Percentiles rank a stretch among this genome's conserved stretches.
Evolutionary conservation across 495 filamentous ascomycete genomes (phyloP).

Genomic region (Pseudoneurospora amorphoporcata): DNA sequence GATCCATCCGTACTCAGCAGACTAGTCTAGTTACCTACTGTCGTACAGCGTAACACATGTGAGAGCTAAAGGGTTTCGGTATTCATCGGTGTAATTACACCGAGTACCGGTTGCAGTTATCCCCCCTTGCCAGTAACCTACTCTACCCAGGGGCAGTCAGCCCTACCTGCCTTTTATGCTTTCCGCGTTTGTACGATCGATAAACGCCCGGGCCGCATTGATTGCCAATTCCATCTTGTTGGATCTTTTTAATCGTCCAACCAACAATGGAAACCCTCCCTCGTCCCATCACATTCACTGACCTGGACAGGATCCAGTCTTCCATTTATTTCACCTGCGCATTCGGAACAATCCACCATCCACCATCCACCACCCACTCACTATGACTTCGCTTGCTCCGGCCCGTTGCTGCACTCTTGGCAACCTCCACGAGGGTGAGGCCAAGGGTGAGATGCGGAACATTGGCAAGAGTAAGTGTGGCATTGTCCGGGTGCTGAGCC

Average conservation of each 20-base stretch:
- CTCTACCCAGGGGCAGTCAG: not conserved
- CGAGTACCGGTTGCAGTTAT: not conserved
- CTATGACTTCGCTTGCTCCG: not conserved
- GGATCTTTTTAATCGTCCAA: too few species aligned
- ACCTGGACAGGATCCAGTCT: not conserved
- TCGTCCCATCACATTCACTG: not conserved
- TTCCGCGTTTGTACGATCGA: not conserved
- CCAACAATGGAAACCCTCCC: too few species aligned
- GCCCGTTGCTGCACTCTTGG: not conserved
- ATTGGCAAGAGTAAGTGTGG: not conserved
- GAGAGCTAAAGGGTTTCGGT: not conserved
- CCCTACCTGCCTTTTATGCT: not conserved
- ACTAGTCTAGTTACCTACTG: too few species aligned
- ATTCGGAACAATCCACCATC: not conserved
- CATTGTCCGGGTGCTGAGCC: not conserved
- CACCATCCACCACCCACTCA: not conserved
- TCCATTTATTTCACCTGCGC: not conserved
- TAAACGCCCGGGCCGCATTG: not conserved
- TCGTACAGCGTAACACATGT: not conserved
- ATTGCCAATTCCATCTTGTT: too few species aligned
- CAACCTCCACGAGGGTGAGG: not conserved
- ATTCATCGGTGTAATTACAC: not conserved
- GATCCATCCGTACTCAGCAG: not conserved
- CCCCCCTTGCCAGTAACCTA: not conserved
- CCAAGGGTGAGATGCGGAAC: not conserved